Evolutionary conservation across 2,329 filamentous ascomycete genomes (phyloP).

Genomic region (Fusarium devonianum): DNA sequence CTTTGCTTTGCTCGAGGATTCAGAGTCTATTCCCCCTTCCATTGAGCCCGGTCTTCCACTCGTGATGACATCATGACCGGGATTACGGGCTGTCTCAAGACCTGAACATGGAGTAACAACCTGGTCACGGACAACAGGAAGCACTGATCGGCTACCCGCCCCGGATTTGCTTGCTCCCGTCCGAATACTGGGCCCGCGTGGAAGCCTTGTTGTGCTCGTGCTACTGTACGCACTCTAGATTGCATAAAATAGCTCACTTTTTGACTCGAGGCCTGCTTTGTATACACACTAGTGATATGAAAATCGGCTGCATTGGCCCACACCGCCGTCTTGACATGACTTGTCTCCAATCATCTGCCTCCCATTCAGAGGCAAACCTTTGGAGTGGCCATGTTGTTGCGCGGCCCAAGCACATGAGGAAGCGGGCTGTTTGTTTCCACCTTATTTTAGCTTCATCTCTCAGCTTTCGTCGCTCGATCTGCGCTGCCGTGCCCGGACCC

Average conservation of each 20-base stretch:
- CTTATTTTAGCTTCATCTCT: conserved; percentile 16
- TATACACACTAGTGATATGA: conserved; percentile 1
- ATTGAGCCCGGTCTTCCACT: conserved; percentile 3
- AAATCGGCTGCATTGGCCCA: not conserved
- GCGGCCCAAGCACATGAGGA: conserved; percentile 17
- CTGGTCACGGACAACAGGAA: conserved; percentile 7
- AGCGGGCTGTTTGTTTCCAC: not conserved
- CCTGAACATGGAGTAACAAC: conserved; percentile 1
- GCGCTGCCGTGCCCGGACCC: too few species aligned
- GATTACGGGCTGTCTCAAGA: not conserved
- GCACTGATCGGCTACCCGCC: conserved; percentile 40
- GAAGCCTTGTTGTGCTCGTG: conserved; percentile 8
- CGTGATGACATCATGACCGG: not conserved
- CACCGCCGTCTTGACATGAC: conserved; percentile 16
- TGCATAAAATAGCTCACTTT: conserved; percentile 25
- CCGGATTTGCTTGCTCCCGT: conserved; percentile 31
- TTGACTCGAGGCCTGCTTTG: conserved; percentile 11
- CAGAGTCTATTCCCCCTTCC: conserved; percentile 2
- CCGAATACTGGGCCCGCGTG: too few species aligned
- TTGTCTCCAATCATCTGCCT: conserved; percentile 4
- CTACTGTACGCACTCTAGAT: conserved; percentile 27
- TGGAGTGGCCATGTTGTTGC: conserved; percentile 33
- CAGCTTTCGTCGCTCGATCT: conserved; percentile 14
- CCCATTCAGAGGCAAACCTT: conserved; percentile 1
- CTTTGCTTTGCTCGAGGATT: conserved; percentile 2